phyloP scores from a whole-genome alignment of 2,329 filamentous ascomycete species.

The Fusarium begoniae region DNA sequence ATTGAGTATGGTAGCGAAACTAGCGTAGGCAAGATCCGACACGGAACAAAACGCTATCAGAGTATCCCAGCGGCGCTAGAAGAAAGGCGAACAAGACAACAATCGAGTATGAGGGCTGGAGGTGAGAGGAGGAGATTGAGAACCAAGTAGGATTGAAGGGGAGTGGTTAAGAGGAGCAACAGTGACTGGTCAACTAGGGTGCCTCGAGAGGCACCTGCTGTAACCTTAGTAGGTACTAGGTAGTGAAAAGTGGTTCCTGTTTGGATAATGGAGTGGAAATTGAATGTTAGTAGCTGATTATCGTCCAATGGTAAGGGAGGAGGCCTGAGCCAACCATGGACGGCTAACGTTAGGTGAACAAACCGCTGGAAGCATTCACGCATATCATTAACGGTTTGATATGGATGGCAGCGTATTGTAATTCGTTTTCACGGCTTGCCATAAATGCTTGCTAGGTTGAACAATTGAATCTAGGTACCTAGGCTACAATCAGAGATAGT shows the following conservation, averaged over 20 bases:
- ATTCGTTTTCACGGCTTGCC: not conserved
- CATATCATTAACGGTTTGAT: not conserved
- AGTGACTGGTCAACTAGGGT: constrained; percentile 19
- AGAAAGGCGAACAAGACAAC: not conserved
- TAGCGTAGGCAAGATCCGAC: not conserved
- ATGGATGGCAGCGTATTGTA: not conserved
- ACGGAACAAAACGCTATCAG: not conserved
- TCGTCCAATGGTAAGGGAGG: constrained; percentile 1
- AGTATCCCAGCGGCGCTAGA: not conserved
- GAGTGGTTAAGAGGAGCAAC: constrained; percentile 18
- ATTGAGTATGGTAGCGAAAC: not conserved
- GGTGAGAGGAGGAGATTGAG: constrained; percentile 15
- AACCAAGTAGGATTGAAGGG: constrained; percentile 2
- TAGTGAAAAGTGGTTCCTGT: constrained; percentile 21
- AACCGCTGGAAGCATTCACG: not conserved
- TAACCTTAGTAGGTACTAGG: not conserved
- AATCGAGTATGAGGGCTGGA: not conserved
- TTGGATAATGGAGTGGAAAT: constrained; percentile 12
- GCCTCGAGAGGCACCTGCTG: constrained; percentile 21
- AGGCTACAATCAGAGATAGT: not conserved
- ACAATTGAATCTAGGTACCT: not conserved
- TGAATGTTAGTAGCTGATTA: constrained; percentile 1
- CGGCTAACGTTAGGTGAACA: not conserved
- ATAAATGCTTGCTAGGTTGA: too few relatives aligned
- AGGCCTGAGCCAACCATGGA: not conserved